Evolutionary conservation across 257 asterid genomes (phyloP).

Genomic region (Solanum raphanifolium): DNA sequence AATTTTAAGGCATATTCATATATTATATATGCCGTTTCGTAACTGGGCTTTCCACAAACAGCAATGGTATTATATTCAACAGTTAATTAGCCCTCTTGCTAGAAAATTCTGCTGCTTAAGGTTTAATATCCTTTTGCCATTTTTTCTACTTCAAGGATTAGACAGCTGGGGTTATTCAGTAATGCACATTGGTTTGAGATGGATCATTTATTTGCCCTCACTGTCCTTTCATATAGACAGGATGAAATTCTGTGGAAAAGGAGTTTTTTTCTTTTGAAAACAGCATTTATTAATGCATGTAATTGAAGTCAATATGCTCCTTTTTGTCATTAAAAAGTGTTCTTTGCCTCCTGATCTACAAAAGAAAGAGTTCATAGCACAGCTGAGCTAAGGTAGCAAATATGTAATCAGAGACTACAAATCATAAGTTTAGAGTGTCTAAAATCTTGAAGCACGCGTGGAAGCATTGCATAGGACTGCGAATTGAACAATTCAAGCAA

Average conservation of each 20-base stretch:
- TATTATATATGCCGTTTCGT: too few species aligned
- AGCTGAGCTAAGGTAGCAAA: not conserved
- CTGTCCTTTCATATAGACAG: not conserved
- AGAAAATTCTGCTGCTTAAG: not conserved
- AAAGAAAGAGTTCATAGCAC: not conserved
- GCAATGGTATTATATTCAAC: not conserved
- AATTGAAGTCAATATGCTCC: not conserved
- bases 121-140: not conserved
- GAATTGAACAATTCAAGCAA: not conserved
- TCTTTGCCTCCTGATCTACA: not conserved
- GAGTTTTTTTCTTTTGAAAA: not conserved
- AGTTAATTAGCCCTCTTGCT: not conserved
- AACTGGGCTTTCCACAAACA: not conserved
- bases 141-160: not conserved
- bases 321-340: not conserved
- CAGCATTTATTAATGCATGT: not conserved
- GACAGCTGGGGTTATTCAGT: not conserved
- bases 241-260: not conserved
- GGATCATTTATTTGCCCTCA: not conserved
- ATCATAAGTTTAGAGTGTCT: not conserved
- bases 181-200: not conserved
- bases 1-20: too few species aligned
- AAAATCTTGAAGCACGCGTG: not conserved
- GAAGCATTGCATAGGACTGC: not conserved
- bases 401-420: not conserved